phyloP scores from a whole-genome alignment of 2,329 filamentous ascomycete genomes.

The Cladosporium sp. region DNA sequence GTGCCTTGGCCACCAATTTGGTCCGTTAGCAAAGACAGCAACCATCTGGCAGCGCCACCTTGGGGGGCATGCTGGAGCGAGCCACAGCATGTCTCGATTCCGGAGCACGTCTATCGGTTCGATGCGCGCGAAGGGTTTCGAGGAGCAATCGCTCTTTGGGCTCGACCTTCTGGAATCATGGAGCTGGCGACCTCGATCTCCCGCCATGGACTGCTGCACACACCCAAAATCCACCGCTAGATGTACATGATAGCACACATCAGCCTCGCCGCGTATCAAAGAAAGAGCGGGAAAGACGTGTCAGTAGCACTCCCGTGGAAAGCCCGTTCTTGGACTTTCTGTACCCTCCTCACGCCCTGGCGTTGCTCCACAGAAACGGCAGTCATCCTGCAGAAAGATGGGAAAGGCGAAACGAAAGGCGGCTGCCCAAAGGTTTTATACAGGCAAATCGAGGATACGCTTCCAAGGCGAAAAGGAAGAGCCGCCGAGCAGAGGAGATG shows the following conservation, averaged over 20 bases:
- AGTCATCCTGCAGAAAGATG: slow-evolving; percentile 29
- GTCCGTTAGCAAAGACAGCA: neutral
- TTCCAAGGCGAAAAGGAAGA: neutral
- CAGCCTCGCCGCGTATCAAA: neutral
- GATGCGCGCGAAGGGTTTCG: slow-evolving; percentile 40
- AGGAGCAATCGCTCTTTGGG: slow-evolving; percentile 53
- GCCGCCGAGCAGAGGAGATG: neutral
- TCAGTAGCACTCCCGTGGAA: neutral
- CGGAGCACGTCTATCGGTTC: slow-evolving; percentile 54
- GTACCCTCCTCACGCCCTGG: slow-evolving; percentile 48
- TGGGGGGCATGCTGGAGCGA: slow-evolving; percentile 58
- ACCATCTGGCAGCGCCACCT: slow-evolving; percentile 3
- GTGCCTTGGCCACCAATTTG: neutral
- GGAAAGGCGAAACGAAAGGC: slow-evolving; percentile 31
- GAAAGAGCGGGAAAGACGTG: neutral
- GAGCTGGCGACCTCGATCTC: slow-evolving; percentile 49
- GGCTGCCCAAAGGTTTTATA: slow-evolving; percentile 31
- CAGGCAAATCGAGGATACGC: slow-evolving; percentile 29
- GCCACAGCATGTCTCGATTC: slow-evolving; percentile 59
- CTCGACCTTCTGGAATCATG: slow-evolving; percentile 58
- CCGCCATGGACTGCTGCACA: slow-evolving; percentile 29
- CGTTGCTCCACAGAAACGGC: slow-evolving; percentile 34
- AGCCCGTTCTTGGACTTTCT: slow-evolving; percentile 47
- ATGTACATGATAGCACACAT: neutral
- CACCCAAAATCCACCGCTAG: neutral